Base-by-base conservation (phyloP, 345 rosid genomes). In the Moringa oleifera region DNA sequence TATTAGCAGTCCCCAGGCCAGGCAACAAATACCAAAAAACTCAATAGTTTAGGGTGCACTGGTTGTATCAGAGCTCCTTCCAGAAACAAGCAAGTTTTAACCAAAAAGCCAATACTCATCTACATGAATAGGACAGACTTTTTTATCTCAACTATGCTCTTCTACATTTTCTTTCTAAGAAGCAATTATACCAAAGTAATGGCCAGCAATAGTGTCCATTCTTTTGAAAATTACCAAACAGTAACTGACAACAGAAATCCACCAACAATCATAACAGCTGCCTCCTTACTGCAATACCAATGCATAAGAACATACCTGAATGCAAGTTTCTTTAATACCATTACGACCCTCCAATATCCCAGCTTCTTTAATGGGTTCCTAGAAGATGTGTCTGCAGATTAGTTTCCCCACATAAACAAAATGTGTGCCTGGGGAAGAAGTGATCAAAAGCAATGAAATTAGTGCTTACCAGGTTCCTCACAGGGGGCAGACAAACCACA, bases 361-460 rank as follows among this genome's bases (percentile, higher is more conserved):
- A 72, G 97, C 98, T 83, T 93, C 98, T 83, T 93, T 93, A 57
- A 93, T 93, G 56, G 98, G 98, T 82, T 93, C 98, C 97, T 93
- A 73, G 23, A 59, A 59, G 55, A 68, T 16, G 70, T 31, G 20
- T 22, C 52, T 49, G 20, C 64, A 24, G 65, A 65, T 81, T 57
- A 78, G 75, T 70, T 65, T 76, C 69, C 64, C 51, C 57, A 25
- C 57, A 59, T 52, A 31, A 69, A 33, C 37, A 33, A 4, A 58
- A 56, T 31, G 47, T 70, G 68, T 57, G 55, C 59, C 25, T 36
- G 55, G 56, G 45, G 67, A 8, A 37, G 52, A 69, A 63, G 41
- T 7, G 31, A 53, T n/a, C 17, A 53, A 62, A 45, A 61, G 53
- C 51, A 24, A 50, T 33, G 21, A 20, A 19, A 36, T 41, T 47